A percentile compares a stretch with the other conserved stretches of the same genome.
phyloP scores from a whole-genome alignment of 108 stramenopile species.

The Thalassiosira profunda region DNA sequence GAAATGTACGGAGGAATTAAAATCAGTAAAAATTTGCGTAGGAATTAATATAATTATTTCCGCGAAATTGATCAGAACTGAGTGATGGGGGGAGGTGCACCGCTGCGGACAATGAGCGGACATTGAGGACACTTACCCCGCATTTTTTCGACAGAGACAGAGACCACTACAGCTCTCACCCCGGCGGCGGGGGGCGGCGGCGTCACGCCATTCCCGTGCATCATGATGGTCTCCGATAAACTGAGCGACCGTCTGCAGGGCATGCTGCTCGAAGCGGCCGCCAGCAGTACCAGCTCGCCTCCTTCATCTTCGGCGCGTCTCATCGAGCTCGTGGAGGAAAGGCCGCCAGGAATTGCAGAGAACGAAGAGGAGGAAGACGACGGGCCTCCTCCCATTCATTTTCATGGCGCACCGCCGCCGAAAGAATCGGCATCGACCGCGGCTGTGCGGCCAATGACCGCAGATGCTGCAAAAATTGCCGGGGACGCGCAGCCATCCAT shows the following conservation, averaged over 20 bases:
- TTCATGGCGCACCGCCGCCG: neutral
- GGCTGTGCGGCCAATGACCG: neutral
- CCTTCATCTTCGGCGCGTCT: neutral
- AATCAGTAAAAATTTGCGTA: too few relatives aligned
- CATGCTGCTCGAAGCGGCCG: slow-evolving; percentile 14
- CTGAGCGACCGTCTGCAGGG: slow-evolving; percentile 22
- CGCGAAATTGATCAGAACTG: too few relatives aligned
- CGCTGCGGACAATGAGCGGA: too few relatives aligned
- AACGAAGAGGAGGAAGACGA: slow-evolving; percentile 16
- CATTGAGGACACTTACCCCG: too few relatives aligned
- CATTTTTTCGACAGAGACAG: too few relatives aligned
- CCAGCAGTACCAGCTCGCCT: too few relatives aligned
- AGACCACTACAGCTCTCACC: too few relatives aligned
- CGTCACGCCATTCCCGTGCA: too few relatives aligned
- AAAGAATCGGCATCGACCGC: neutral
- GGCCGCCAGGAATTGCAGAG: neutral
- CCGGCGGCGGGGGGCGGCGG: too few relatives aligned
- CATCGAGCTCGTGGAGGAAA: neutral
- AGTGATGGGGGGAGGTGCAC: too few relatives aligned
- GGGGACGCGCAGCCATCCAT: neutral
- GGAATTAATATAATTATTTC: too few relatives aligned
- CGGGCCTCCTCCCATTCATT: slow-evolving; percentile 25
- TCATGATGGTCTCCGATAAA: slow-evolving; percentile 16
- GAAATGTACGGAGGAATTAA: too few relatives aligned
- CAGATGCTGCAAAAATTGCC: neutral